Evolutionary conservation across 169 alveolate species (phyloP).

Genomic region (Perkinsus marinus): DNA sequence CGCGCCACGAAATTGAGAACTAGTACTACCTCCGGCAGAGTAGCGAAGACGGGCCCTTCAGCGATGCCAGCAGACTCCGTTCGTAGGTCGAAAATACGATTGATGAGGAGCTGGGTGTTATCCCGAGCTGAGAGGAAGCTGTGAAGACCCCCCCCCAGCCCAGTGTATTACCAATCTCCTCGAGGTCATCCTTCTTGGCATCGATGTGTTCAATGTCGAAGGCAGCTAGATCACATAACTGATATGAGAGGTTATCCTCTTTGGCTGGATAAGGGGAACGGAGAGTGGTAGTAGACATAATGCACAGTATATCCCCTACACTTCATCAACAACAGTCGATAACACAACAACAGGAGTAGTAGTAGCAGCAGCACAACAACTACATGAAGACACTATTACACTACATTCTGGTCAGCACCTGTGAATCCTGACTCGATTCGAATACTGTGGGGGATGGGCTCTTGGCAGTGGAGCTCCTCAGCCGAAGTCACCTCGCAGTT

Average conservation of each 20-base stretch:
- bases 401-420: neutral
- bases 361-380: neutral
- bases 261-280: neutral
- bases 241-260: neutral
- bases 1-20: neutral
- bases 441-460: neutral
- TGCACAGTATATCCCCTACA: neutral
- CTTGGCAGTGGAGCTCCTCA: neutral
- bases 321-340: neutral
- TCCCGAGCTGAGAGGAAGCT: neutral
- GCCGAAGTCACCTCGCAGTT: neutral
- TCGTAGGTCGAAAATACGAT: neutral
- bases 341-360: neutral
- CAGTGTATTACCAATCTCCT: neutral
- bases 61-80: neutral
- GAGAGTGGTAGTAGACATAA: neutral
- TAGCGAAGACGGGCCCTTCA: neutral
- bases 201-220: neutral
- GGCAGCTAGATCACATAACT: neutral
- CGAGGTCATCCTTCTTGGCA: neutral
- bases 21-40: neutral
- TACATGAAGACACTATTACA: neutral
- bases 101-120: neutral
- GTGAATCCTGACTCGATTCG: neutral
- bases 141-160: neutral